Evolutionary conservation across 768 basidiomycete species (phyloP).

Genomic region (Lactarius indigo): DNA sequence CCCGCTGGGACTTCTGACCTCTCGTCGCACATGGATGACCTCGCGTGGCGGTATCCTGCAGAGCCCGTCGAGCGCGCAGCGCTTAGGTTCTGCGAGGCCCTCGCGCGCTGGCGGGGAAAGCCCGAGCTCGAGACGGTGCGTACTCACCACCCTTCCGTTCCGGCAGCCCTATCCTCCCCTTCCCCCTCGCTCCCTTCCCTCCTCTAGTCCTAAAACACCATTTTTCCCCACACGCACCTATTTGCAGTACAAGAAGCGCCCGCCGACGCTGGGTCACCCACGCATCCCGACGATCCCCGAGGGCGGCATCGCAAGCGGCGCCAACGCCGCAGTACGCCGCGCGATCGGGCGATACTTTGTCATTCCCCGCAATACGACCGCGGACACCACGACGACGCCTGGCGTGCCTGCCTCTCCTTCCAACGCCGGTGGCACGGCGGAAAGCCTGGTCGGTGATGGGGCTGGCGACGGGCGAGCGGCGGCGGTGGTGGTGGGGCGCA

Average conservation of each 20-base stretch:
- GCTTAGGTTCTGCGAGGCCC: conserved; percentile 75
- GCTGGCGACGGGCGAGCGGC: not conserved
- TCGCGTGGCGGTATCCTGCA: conserved; percentile 76
- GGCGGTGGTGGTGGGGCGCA: conserved; percentile 9
- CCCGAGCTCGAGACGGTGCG: conserved; percentile 76
- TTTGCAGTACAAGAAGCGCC: conserved; percentile 32
- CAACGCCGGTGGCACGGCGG: not conserved
- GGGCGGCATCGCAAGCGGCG: conserved; percentile 1
- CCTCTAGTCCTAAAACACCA: not conserved
- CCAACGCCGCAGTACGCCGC: conserved; percentile 13
- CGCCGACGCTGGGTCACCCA: not conserved
- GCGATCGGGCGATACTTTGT: conserved; percentile 11
- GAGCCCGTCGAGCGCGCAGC: conserved; percentile 79
- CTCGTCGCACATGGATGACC: conserved; percentile 72
- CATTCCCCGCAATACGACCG: not conserved
- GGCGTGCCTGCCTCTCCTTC: not conserved
- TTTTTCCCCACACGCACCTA: no score
- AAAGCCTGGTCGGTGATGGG: not conserved
- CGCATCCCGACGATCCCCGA: conserved; percentile 1
- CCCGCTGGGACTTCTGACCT: conserved; percentile 69
- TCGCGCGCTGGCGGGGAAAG: conserved; percentile 79
- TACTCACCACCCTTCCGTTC: not conserved
- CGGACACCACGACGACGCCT: not conserved
- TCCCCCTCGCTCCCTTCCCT: not conserved
- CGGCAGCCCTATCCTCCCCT: not conserved